phyloP scores from a whole-genome alignment of 2,329 filamentous ascomycete genomes.

The Colletotrichum sp. region DNA sequence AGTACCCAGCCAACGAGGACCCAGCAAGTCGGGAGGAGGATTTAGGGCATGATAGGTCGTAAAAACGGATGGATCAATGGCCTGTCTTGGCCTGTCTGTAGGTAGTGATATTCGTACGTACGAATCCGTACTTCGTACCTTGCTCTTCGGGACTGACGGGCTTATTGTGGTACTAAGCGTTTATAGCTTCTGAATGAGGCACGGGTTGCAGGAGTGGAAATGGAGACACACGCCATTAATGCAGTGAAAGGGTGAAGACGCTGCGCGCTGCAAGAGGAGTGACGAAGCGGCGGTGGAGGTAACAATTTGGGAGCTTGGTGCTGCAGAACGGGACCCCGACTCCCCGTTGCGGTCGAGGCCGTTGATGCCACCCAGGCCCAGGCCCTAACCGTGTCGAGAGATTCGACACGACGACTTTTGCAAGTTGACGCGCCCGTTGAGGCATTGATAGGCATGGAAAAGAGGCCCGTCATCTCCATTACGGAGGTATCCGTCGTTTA shows the following conservation, averaged over 20 bases:
- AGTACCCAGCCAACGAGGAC: not conserved
- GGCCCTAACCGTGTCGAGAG: not conserved
- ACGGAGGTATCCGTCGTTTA: not conserved
- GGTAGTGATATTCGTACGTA: not conserved
- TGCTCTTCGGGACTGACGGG: not conserved
- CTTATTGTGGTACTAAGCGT: not conserved
- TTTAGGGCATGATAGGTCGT: not conserved
- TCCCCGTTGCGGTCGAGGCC: not conserved
- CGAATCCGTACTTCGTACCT: not conserved
- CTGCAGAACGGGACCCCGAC: not conserved
- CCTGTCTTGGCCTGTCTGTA: not conserved
- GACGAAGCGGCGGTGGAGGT: not conserved
- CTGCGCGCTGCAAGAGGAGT: not conserved
- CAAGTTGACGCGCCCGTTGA: not conserved
- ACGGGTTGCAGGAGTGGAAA: not conserved
- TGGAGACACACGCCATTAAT: not conserved
- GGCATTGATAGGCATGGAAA: not conserved
- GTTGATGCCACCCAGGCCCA: not conserved
- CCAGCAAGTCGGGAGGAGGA: not conserved
- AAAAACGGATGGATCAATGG: not conserved
- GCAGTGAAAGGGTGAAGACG: constrained; percentile 3
- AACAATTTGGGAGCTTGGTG: not conserved
- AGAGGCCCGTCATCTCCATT: not conserved
- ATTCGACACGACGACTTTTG: not conserved
- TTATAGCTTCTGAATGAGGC: not conserved